phyloP scores from a whole-genome alignment of 495 filamentous ascomycete genomes.

The Penicillium desertorum region DNA sequence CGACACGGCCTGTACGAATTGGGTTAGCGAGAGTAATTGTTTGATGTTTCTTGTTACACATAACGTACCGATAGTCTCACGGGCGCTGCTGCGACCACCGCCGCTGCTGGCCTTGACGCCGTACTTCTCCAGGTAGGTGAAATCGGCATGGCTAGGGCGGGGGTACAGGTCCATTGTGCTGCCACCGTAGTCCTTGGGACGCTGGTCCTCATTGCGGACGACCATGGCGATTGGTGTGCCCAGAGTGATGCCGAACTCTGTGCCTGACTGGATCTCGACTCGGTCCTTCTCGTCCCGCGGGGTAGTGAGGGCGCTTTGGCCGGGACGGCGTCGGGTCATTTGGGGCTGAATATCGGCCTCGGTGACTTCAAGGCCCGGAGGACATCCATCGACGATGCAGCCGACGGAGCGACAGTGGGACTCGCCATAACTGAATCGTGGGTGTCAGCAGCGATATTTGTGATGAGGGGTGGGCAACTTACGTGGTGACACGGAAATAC shows the following conservation, averaged over 20 bases:
- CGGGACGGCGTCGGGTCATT: slow-evolving; percentile 86
- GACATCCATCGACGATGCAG: slow-evolving; percentile 84
- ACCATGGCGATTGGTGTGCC: slow-evolving; percentile 89
- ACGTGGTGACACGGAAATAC: slow-evolving; percentile 83
- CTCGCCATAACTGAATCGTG: slow-evolving; percentile 72
- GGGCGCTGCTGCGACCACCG: slow-evolving; percentile 85
- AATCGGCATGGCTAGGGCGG: slow-evolving; percentile 91
- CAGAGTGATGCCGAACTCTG: slow-evolving; percentile 87
- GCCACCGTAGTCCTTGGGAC: slow-evolving; percentile 90
- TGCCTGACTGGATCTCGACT: slow-evolving; percentile 91
- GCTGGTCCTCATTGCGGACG: slow-evolving; percentile 88
- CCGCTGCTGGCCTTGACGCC: slow-evolving; percentile 92
- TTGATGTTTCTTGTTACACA: background rate
- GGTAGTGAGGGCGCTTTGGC: slow-evolving; percentile 87
- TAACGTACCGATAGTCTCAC: slow-evolving; percentile 83
- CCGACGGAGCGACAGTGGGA: slow-evolving; percentile 89
- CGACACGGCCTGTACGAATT: slow-evolving; percentile 63
- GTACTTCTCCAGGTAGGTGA: slow-evolving; percentile 96
- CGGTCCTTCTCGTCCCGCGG: slow-evolving; percentile 90
- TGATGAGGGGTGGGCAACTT: slow-evolving; percentile 34
- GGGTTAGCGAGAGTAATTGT: slow-evolving; percentile 2
- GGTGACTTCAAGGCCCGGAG: slow-evolving; percentile 84
- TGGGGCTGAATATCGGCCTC: slow-evolving; percentile 93
- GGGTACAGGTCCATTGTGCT: slow-evolving; percentile 92
- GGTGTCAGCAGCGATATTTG: slow-evolving; percentile 12